phyloP scores from a whole-genome alignment of 441 rosid species.

The Gossypium gossypioides region DNA sequence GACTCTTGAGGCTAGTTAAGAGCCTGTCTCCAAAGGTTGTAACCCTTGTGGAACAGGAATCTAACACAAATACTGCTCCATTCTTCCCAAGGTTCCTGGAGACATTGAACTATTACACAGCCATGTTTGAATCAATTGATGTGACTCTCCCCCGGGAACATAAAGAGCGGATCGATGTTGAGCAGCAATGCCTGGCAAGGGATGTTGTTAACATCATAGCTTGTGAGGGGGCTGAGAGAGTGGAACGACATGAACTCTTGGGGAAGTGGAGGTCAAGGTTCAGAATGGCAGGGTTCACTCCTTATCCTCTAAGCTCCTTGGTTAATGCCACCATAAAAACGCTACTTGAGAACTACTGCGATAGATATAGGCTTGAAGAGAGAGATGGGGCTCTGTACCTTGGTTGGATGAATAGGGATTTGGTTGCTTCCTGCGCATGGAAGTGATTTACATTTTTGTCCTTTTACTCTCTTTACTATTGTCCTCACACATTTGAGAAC shows the following conservation, averaged over 20 bases:
- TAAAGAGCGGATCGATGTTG: slow-evolving; percentile 67
- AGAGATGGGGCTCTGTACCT: slow-evolving; percentile 64
- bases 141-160: slow-evolving; percentile 55
- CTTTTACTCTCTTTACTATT: background rate
- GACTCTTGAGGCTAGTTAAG: slow-evolving; percentile 62
- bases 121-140: slow-evolving; percentile 84
- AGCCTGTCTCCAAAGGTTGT: slow-evolving; percentile 66
- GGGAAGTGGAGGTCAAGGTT: slow-evolving; percentile 77
- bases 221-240: slow-evolving; percentile 75
- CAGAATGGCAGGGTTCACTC: slow-evolving; percentile 65
- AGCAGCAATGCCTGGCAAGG: slow-evolving; percentile 82
- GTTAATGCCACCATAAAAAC: slow-evolving; percentile 60
- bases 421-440: slow-evolving; percentile 85
- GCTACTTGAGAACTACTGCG: slow-evolving; percentile 47
- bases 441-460: slow-evolving; percentile 26
- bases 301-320: slow-evolving; percentile 60
- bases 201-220: slow-evolving; percentile 82
- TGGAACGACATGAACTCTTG: slow-evolving; percentile 69
- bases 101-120: slow-evolving; percentile 60
- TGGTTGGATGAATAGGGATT: slow-evolving; percentile 78
- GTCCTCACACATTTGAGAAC: background rate
- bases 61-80: slow-evolving; percentile 79
- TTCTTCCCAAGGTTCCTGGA: slow-evolving; percentile 73
- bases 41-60: slow-evolving; percentile 83
- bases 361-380: slow-evolving; percentile 66